Evolutionary conservation across 495 filamentous ascomycete genomes (phyloP), one percentile per base, ranked within the genome.

Genomic region (Aspergillus taichungensis): DNA sequence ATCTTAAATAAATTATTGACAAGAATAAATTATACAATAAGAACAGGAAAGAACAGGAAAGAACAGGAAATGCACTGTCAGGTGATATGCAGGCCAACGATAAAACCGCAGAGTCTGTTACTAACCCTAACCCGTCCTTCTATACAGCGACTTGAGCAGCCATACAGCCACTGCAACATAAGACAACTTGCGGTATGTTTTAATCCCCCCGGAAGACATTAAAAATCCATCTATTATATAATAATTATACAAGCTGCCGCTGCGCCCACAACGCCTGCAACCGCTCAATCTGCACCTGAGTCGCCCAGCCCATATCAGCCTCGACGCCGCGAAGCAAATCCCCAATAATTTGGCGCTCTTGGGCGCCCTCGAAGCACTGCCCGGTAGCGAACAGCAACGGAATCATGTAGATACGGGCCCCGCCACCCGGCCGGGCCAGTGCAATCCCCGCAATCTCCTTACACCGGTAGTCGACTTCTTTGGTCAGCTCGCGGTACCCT

Each of bases 401-500:
- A 0, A 65, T 47, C 61, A 69, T 68, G 13, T 62, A 54, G 3
- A 68, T 51, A 1, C 64, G 65, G 3, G 67, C 63, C 3, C 50
- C 64, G 27, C 53, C 54, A 8, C 57, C 58, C 8, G 68, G 67
- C 11, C 65, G 52, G 12, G 62, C 65, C 28, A 70, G 42, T 6
- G 67, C 64, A 43, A 69, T 64, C 1, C 68, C 67, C 33, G 57
- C 61, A 8, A 70, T 55, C 38, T 70, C 65, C 3, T 60, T 57
- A 43, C 57, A 53, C 8, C 68, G 66, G 39, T 61, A 63, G 34
- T 72, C 68, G 6, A 68, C 66, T 40, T 72, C 65, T 30, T 70
- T 70, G 3, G 66, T 69, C 11, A 72, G 48, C 39, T 70, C 67
- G 7, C 68, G 52, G 28, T 70, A 69, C 2, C 60, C 57, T 30